Evolutionary conservation across 2,329 filamentous ascomycete species (phyloP).

Genomic region (Fusarium nygamai): DNA sequence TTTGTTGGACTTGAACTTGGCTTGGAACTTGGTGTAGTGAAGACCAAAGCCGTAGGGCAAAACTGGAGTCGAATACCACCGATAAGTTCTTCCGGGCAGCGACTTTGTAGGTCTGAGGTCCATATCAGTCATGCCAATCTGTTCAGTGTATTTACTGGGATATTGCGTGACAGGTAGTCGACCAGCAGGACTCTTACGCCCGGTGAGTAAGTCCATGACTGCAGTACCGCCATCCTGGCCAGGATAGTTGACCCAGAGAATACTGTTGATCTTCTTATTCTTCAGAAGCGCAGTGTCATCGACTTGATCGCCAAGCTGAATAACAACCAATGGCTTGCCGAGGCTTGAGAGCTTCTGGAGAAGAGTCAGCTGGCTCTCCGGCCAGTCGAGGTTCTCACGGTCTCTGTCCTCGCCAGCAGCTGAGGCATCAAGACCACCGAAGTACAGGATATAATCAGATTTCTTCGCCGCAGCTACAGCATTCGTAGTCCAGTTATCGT

Average conservation of each 20-base stretch:
- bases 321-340: background rate
- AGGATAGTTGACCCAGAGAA: constrained; percentile 12
- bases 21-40: constrained; percentile 8
- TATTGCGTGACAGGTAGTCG: background rate
- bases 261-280: constrained; percentile 10
- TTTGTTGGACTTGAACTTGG: background rate
- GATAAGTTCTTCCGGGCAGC: background rate
- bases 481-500: background rate
- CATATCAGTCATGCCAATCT: background rate
- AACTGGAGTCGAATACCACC: background rate
- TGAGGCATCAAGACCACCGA: background rate
- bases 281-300: background rate
- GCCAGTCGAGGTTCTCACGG: background rate
- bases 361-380: background rate
- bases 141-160: background rate
- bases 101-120: background rate
- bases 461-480: background rate
- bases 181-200: background rate
- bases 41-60: background rate
- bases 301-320: background rate
- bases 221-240: constrained; percentile 7
- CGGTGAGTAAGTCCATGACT: background rate
- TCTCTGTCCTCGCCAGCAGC: constrained; percentile 3
- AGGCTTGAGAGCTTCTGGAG: background rate
- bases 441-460: background rate